These are phyloP conservation scores for Nectriaceae sp. DNA, from an alignment of 2,329 filamentous ascomycete genomes.

Conservation along the genomic window DNA sequence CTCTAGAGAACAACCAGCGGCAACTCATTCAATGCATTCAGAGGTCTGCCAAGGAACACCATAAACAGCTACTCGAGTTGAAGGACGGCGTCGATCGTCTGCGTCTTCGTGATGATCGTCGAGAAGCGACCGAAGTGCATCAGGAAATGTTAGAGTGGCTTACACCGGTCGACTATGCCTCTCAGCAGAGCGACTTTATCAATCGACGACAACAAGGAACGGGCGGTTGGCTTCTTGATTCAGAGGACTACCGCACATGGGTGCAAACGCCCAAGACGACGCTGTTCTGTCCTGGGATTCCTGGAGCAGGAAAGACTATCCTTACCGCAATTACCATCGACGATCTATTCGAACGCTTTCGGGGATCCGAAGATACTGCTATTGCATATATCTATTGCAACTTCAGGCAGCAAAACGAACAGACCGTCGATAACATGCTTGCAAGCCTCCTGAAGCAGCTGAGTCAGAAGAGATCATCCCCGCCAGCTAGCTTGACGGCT, in stretches of 20 bases:
- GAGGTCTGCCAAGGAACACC: no score
- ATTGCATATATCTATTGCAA: constrained; percentile 37
- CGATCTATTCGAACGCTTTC: constrained; percentile 16
- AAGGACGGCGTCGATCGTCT: no score
- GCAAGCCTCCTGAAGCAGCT: constrained; percentile 37
- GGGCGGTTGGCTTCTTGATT: constrained; percentile 44
- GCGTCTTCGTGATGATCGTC: no score
- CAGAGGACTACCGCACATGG: constrained; percentile 34
- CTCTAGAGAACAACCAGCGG: not conserved
- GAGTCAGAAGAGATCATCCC: constrained; percentile 9
- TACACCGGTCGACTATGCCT: constrained; percentile 33
- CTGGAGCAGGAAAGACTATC: constrained; percentile 39
- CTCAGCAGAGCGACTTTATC: constrained; percentile 40
- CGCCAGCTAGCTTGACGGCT: not conserved
- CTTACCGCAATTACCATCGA: constrained; percentile 19
- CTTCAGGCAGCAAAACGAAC: constrained; percentile 28
- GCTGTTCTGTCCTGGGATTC: constrained; percentile 41
- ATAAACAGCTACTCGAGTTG: no score
- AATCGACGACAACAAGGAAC: constrained; percentile 35
- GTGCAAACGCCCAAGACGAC: constrained; percentile 18
- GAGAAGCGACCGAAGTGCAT: no score
- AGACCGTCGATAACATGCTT: constrained; percentile 26
- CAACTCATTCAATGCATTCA: no score
- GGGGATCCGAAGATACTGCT: constrained; percentile 1
- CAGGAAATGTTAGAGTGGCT: no score